Conservation (phyloP, 2,329 filamentous ascomycete species). For the Calonectria pteridis region DNA sequence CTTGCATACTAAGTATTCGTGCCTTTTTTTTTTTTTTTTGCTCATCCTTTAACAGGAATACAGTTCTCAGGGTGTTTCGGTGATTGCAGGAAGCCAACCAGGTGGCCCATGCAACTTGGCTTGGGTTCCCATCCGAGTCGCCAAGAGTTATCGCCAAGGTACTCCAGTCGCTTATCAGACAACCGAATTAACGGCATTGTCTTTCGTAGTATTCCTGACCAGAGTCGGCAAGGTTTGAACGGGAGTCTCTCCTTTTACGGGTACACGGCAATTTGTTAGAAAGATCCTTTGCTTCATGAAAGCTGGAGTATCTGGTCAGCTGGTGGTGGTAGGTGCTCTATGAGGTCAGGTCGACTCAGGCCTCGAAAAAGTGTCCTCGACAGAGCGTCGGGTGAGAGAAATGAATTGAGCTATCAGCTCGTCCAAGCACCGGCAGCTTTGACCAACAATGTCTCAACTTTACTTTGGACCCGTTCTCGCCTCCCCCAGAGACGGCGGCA, state of each 20-base stretch:
- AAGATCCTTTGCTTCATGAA: background rate
- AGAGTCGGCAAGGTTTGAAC: background rate
- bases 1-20: background rate
- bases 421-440: background rate
- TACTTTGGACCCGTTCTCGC: background rate
- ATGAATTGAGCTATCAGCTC: background rate
- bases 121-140: background rate
- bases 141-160: background rate
- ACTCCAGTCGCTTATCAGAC: background rate
- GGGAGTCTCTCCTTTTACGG: constrained; percentile 1
- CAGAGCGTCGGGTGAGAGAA: background rate
- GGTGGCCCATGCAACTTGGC: background rate
- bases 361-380: background rate
- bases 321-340: background rate
- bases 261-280: background rate
- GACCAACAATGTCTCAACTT: background rate
- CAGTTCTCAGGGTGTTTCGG: background rate
- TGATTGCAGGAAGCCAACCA: background rate
- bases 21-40: background rate
- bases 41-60: background rate
- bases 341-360: background rate
- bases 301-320: background rate
- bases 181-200: background rate
- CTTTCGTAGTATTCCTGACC: background rate
- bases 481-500: background rate